phyloP scores from a whole-genome alignment of 148 eudicot genomes.

The Silene conica region DNA sequence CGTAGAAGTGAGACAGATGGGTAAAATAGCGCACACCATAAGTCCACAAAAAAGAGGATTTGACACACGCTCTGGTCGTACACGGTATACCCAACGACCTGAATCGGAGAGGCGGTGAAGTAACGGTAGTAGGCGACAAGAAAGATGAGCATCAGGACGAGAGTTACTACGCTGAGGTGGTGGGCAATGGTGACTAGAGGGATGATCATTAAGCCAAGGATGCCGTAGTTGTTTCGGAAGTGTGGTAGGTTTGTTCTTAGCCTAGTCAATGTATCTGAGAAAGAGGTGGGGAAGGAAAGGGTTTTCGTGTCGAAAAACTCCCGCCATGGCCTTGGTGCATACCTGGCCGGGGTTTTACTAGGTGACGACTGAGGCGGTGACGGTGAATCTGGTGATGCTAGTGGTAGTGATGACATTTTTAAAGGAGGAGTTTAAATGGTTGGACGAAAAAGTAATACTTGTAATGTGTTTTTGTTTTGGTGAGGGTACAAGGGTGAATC shows the following conservation, averaged over 20 bases:
- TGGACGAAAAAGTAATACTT: too few species aligned
- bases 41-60: not conserved
- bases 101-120: not conserved
- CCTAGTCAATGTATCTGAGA: not conserved
- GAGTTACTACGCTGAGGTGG: not conserved
- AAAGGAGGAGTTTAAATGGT: not conserved
- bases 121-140: not conserved
- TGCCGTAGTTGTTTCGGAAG: not conserved
- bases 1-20: too few species aligned
- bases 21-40: not conserved
- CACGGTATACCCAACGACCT: not conserved
- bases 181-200: not conserved
- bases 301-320: not conserved
- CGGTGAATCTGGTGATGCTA: not conserved
- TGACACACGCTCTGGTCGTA: not conserved
- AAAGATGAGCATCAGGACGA: not conserved
- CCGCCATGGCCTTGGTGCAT: not conserved
- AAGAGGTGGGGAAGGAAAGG: not conserved
- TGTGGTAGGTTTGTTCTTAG: not conserved
- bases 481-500: too few species aligned
- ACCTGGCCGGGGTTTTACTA: not conserved
- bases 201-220: not conserved
- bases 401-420: not conserved
- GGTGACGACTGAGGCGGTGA: not conserved
- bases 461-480: too few species aligned